These are phyloP conservation scores for Elymus sibiricus DNA, from an alignment of 176 grass and related monocot species.

Conservation along the genomic window DNA sequence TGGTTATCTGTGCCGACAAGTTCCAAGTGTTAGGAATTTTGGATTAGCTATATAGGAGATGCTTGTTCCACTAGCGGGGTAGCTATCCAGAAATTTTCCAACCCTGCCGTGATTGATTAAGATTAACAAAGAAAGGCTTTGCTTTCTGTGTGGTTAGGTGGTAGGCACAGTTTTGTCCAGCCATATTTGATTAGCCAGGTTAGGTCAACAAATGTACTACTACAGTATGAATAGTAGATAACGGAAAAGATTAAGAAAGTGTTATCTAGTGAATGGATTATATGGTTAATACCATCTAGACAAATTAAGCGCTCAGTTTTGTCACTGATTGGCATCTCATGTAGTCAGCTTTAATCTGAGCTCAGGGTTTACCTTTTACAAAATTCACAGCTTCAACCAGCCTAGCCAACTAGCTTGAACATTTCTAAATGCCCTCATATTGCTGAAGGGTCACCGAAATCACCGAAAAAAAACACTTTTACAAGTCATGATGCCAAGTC, in stretches of 20 bases:
- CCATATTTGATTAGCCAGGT: constrained; percentile 20
- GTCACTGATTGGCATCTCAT: neutral
- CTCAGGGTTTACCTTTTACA: neutral
- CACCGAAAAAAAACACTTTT: neutral
- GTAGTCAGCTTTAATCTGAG: neutral
- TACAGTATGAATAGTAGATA: neutral
- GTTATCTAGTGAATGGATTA: too few relatives aligned
- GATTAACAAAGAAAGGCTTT: neutral
- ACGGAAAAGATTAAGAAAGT: neutral
- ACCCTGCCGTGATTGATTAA: neutral
- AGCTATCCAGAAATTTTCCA: constrained; percentile 22
- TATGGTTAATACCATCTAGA: neutral
- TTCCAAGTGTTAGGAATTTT: constrained; percentile 29
- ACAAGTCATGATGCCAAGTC: neutral
- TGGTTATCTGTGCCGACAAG: neutral
- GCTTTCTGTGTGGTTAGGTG: constrained; percentile 22
- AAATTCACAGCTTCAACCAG: neutral
- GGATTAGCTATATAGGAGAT: constrained; percentile 22
- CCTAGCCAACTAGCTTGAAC: neutral
- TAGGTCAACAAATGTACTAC: constrained; percentile 26
- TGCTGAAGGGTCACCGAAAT: neutral
- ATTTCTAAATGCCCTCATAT: neutral
- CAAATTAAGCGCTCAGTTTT: neutral
- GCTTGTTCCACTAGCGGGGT: neutral
- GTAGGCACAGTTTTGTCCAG: neutral